Conservation (phyloP, 495 filamentous ascomycete genomes). For the Barbatosphaeria neglecta region DNA sequence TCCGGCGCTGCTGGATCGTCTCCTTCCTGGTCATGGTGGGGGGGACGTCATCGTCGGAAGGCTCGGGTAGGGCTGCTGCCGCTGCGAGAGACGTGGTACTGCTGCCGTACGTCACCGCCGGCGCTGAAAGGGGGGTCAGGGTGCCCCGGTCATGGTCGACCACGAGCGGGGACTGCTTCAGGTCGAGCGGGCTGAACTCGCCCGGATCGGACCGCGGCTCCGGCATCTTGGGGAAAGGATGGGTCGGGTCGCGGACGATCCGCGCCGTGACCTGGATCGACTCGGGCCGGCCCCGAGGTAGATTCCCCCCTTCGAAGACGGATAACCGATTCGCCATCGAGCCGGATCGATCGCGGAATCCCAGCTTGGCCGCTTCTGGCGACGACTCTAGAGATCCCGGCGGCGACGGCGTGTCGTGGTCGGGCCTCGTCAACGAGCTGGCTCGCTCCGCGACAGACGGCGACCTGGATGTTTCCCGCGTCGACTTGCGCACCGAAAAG, state of each 20-base stretch:
- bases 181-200: constrained; percentile 40
- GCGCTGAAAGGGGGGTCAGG: constrained; percentile 5
- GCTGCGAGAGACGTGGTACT: constrained; percentile 6
- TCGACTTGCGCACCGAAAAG: constrained; percentile 39
- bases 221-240: constrained; percentile 32
- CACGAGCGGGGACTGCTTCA: constrained; percentile 59
- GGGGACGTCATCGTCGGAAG: constrained; percentile 8
- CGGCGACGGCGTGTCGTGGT: constrained; percentile 21
- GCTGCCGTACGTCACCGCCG: no score
- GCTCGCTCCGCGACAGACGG: constrained; percentile 34
- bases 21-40: no score
- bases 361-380: constrained; percentile 17
- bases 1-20: constrained; percentile 23
- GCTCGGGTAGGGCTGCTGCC: constrained; percentile 1
- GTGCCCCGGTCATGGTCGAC: constrained; percentile 54
- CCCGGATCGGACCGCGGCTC: constrained; percentile 21
- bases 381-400: constrained; percentile 32
- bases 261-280: constrained; percentile 74
- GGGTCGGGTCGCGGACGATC: constrained; percentile 52
- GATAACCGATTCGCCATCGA: constrained; percentile 34
- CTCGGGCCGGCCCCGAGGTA: constrained; percentile 38
- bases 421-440: constrained; percentile 19
- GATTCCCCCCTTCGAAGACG: constrained; percentile 32
- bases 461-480: constrained; percentile 28
- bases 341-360: constrained; percentile 24